phyloP scores from a whole-genome alignment of 176 grass and related monocot species.

The Oryza meridionalis region DNA sequence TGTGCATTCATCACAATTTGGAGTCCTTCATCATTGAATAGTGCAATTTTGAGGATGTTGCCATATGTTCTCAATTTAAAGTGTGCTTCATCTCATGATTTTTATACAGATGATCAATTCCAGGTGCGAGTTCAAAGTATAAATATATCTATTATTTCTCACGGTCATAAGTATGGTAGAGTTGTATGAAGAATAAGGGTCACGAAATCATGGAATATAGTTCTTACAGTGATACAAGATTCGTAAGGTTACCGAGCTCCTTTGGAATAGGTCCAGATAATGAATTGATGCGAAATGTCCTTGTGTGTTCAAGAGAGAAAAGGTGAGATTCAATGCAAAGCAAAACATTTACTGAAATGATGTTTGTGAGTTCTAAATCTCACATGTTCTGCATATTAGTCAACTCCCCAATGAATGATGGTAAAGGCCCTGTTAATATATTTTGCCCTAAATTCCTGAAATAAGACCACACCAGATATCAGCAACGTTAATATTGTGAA shows the following conservation, averaged over 20 bases:
- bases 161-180: background rate
- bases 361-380: slow-evolving; percentile 11
- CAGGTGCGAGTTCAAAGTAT: background rate
- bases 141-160: background rate
- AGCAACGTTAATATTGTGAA: background rate
- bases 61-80: background rate
- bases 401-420: slow-evolving; percentile 71
- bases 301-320: slow-evolving; percentile 43
- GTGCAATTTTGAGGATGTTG: background rate
- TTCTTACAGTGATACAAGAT: slow-evolving; percentile 62
- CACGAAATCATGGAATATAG: background rate
- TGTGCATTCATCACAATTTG: background rate
- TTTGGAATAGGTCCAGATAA: slow-evolving; percentile 87
- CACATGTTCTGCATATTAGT: slow-evolving; percentile 75
- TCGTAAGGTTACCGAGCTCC: slow-evolving; percentile 76
- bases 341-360: background rate
- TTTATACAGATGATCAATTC: background rate
- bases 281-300: slow-evolving; percentile 67
- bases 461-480: slow-evolving; percentile 11
- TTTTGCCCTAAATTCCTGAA: slow-evolving; percentile 67
- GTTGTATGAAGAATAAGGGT: background rate
- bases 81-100: background rate
- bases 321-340: background rate
- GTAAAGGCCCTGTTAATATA: slow-evolving; percentile 68
- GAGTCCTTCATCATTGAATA: background rate